Evolutionary conservation across 2,329 filamentous ascomycete genomes (phyloP).

Genomic region (Trichoderma koningii): DNA sequence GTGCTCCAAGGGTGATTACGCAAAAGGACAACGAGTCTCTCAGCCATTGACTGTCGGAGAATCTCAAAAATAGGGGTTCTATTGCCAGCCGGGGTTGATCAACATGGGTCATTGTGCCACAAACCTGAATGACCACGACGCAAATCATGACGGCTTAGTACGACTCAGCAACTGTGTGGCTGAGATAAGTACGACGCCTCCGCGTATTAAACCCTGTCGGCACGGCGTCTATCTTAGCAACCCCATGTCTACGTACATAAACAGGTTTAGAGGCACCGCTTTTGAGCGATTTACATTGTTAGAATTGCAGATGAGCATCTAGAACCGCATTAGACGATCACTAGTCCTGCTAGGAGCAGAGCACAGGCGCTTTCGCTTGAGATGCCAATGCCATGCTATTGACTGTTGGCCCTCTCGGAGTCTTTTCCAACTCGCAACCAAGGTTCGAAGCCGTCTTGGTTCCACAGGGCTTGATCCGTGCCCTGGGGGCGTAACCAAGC

Average conservation of each 20-base stretch:
- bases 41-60: neutral
- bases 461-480: no score
- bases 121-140: neutral
- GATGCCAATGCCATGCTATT: neutral
- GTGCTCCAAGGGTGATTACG: neutral
- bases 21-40: neutral
- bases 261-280: neutral
- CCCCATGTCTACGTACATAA: neutral
- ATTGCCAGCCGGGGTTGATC: neutral
- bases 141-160: no score
- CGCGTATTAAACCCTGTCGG: neutral
- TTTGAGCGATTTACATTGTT: slow-evolving; percentile 16
- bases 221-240: neutral
- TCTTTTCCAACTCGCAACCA: neutral
- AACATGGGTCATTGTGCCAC: neutral
- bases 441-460: no score
- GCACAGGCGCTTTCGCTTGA: neutral
- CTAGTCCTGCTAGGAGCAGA: neutral
- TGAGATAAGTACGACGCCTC: slow-evolving; percentile 18
- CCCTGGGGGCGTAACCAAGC: no score
- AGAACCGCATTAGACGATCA: neutral
- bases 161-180: neutral
- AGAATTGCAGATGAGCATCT: neutral
- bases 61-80: slow-evolving; percentile 6
- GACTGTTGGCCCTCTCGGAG: neutral